Evolutionary conservation across 176 grass and related monocot species (phyloP), one percentile per base, ranked within the genome.

Genomic region (Panicum miliaceum): DNA sequence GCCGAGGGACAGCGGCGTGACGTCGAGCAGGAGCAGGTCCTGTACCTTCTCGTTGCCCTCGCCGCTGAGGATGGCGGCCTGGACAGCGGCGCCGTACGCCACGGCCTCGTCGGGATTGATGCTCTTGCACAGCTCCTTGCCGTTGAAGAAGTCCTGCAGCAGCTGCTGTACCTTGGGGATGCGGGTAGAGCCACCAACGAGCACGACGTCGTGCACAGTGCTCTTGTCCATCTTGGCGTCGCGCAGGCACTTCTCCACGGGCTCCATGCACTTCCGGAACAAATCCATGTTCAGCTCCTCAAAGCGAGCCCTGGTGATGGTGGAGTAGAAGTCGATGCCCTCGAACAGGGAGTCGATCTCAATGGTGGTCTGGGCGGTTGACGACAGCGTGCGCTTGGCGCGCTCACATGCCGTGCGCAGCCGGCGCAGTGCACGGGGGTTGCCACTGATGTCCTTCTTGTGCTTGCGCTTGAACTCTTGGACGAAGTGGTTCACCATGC

Each of bases 271-370:
- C 86, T 94, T 97, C 12, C 90, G 86, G 78, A 97, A 97, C 18
- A 97, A 66, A 59, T 97, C 95, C 95, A 97, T 97, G 90, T 94
- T 97, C 15, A 97, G 88, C 83, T 97, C 94, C 90, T 97, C 94
- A 19, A 97, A 94, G 7, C 95, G 84, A 56, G 95, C 92, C 50
- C 89, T 54, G 56, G 95, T 97, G 64, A 97, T 97, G 0, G 92
- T 90, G 1, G 95, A 82, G 89, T 97, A 97, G 88, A 97, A 97
- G 32, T 97, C 92, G 45, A 97, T 77, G 78, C 95, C 95, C 34
- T 97, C 95, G 7, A 58, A 97, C 23, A 94, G 38, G 1, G 92
- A 97, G 46, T 97, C 95, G 13, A 97, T 97, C 84, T 97, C 95
- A 50, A 97, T 97, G 43, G 92, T 94, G 40, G 94, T 97, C 86